Conservation (phyloP, 2,329 filamentous ascomycete species). For the Pseudocercospora fuligena region DNA sequence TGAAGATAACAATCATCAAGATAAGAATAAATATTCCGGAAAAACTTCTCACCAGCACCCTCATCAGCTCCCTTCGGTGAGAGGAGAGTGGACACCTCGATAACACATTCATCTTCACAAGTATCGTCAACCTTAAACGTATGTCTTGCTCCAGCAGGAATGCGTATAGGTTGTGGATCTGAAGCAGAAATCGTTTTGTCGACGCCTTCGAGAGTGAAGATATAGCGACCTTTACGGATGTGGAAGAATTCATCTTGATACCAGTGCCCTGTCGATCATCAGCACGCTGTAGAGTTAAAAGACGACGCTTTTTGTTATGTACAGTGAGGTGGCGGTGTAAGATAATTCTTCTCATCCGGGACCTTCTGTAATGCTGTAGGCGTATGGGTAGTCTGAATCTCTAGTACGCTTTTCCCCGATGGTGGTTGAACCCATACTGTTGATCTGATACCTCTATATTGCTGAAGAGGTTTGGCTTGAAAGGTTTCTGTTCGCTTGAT, state of each 20-base stretch:
- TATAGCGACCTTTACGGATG: conserved; percentile 36
- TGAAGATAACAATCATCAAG: conserved; percentile 38
- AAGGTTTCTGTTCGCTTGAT: conserved; percentile 26
- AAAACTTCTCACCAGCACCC: conserved; percentile 36
- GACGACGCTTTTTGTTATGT: too few species aligned
- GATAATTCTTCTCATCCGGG: conserved; percentile 31
- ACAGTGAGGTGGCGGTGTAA: conserved; percentile 34
- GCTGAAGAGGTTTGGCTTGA: conserved; percentile 16
- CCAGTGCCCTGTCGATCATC: conserved; percentile 39
- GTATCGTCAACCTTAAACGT: conserved; percentile 38
- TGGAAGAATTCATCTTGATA: conserved; percentile 39
- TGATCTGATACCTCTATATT: conserved; percentile 36
- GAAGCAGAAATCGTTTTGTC: conserved; percentile 31
- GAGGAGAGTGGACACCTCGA: conserved; percentile 34
- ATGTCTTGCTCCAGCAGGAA: conserved; percentile 34
- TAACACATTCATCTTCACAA: conserved; percentile 32
- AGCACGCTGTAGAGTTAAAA: too few species aligned
- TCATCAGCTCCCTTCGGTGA: conserved; percentile 21
- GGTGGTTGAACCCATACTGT: conserved; percentile 35
- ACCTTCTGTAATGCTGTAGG: conserved; percentile 32
- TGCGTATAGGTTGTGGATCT: conserved; percentile 32
- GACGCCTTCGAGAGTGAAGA: conserved; percentile 38
- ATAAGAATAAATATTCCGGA: conserved; percentile 39
- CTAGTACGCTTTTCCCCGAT: conserved; percentile 35
- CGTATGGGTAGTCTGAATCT: conserved; percentile 38